A percentile compares a stretch with the other conserved stretches of the same genome.
phyloP scores from a whole-genome alignment of 2,329 filamentous ascomycete species.

The Aspergillus sp. region DNA sequence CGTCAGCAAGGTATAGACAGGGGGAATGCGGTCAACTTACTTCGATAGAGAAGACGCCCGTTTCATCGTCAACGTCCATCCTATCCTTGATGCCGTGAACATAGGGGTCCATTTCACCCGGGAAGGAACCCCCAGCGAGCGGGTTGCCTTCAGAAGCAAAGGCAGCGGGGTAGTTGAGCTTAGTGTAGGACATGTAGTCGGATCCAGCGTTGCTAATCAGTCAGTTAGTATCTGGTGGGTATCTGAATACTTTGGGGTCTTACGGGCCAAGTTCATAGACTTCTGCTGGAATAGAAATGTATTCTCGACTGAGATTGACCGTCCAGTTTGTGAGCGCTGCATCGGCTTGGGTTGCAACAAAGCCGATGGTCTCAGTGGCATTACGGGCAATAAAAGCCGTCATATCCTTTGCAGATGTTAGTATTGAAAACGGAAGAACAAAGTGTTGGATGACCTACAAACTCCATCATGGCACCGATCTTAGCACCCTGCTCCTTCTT shows the following conservation, averaged over 20 bases:
- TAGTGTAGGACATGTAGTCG: conserved; percentile 7
- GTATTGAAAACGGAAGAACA: too few relatives aligned
- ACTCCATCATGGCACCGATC: conserved; percentile 6
- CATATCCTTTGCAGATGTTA: not conserved
- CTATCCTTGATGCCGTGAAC: not conserved
- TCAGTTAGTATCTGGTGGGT: too few relatives aligned
- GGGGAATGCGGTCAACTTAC: not conserved
- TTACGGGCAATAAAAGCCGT: conserved; percentile 5
- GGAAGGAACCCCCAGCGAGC: not conserved
- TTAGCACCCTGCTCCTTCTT: conserved; percentile 4
- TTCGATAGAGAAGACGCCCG: conserved; percentile 3
- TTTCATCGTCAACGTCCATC: conserved; percentile 6
- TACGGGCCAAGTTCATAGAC: conserved; percentile 4
- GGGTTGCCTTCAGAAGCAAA: conserved; percentile 6
- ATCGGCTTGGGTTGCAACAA: conserved; percentile 1
- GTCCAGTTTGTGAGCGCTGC: conserved; percentile 4
- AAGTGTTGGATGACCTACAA: not conserved
- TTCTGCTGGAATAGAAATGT: conserved; percentile 5
- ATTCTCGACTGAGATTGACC: not conserved
- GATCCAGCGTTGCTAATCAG: conserved; percentile 2
- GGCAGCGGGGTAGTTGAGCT: conserved; percentile 8
- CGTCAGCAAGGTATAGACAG: not conserved
- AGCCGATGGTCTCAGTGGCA: conserved; percentile 3
- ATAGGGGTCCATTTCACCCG: conserved; percentile 1
- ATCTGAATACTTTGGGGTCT: not conserved